Conservation (phyloP, 2,329 filamentous ascomycete genomes). For the Aspergillus quadricinctus region DNA sequence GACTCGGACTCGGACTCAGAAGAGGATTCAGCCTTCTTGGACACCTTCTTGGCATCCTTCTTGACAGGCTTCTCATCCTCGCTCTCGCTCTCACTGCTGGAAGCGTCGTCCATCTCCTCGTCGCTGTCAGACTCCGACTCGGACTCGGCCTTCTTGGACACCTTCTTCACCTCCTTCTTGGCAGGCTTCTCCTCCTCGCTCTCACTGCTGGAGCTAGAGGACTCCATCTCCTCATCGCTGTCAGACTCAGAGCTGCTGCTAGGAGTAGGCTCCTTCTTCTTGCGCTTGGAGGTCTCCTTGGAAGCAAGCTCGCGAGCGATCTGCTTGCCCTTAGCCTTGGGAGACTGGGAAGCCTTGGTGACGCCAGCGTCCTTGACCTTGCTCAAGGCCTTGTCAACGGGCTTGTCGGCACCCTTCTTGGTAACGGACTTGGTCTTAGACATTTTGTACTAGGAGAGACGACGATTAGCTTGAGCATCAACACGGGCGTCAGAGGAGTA, state of each 20-base stretch:
- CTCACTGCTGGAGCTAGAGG: conserved; percentile 27
- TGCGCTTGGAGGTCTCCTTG: conserved; percentile 42
- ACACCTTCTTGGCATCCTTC: conserved; percentile 21
- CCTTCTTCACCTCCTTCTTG: conserved; percentile 26
- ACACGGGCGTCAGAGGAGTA: conserved; percentile 1
- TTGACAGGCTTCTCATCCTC: conserved; percentile 27
- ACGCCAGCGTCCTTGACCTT: conserved; percentile 47
- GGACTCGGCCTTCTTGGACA: conserved; percentile 26
- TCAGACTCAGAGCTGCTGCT: conserved; percentile 32
- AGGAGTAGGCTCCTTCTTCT: conserved; percentile 41
- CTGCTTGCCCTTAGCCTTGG: conserved; percentile 44
- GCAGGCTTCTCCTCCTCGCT: conserved; percentile 29
- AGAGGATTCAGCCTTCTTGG: conserved; percentile 24
- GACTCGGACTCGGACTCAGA: conserved; percentile 21
- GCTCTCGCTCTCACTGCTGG: conserved; percentile 28
- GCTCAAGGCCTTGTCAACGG: conserved; percentile 39
- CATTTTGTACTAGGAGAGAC: conserved; percentile 31
- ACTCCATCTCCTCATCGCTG: conserved; percentile 37
- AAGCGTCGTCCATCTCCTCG: conserved; percentile 28
- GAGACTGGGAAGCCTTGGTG: conserved; percentile 41
- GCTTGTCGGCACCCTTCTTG: conserved; percentile 36
- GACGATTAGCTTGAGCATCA: conserved; percentile 15
- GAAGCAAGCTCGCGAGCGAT: conserved; percentile 37
- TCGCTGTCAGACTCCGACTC: conserved; percentile 25
- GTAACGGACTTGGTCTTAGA: conserved; percentile 42